Base-by-base conservation (phyloP, 495 filamentous ascomycete species). In the Hyaloscypha bicolor region DNA sequence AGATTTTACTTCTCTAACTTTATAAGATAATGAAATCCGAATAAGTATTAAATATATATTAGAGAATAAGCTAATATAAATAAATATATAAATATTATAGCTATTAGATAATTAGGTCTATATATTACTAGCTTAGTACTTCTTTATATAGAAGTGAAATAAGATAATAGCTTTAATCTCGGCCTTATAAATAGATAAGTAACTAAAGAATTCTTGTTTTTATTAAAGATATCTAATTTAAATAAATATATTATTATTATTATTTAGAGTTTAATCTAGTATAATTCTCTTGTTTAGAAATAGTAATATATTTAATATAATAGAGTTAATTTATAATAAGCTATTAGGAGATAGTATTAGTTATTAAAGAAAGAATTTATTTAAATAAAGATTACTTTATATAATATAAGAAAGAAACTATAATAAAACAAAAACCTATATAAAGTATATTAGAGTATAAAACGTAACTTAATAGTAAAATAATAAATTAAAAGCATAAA, bases 141-240 rank as follows among this genome's bases (percentile, higher is more conserved):
- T 53, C 9, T 30, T 53, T 45, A 63, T 16, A 30, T 48, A 30
- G 8, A 67, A 39, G 29, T 67, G 59, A 29, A 48, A 55, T 29
- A 39, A 60, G 5, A 67, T 39, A 51, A 55, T 63, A 42, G 59
- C 65, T 37, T 67, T 42, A n/a, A 67, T 67, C 35, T 67, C 59
- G 9, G 6, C 33, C 3, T 39, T 30, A 64, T 60, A 48, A 3
- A 6, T 55, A 4, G 14, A 51, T 16, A 67, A 30, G 59, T 52
- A 60, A 39, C 25, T 39, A 53, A 48, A 62, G 59, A 6, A 67
- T 30, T 67, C 59, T 9, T 30, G 21, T 60, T 48, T 12, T 62
- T 51, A 9, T 31, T 60, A 32, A 64, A 48, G 57, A 30, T 61
- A 67, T 14, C 19, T 35, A 4, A 67, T 11, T 19, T 4, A 9